phyloP scores from a whole-genome alignment of 176 grass and related monocot species.

The Rhynchospora breviuscula region DNA sequence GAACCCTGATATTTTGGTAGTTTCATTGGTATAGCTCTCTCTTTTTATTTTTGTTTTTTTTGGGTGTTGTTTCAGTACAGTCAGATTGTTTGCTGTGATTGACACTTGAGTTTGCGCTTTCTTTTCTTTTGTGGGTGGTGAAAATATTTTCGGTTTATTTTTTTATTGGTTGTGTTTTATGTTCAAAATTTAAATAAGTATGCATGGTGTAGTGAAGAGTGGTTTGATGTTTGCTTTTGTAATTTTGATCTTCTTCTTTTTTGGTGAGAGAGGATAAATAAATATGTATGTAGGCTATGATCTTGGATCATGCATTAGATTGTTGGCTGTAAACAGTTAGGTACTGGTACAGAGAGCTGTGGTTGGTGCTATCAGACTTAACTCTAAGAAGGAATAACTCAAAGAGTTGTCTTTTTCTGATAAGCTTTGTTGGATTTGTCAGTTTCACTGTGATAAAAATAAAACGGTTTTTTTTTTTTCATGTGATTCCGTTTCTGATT shows the following conservation, averaged over 20 bases:
- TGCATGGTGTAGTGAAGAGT: slow-evolving; percentile 5
- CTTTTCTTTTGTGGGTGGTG: not conserved
- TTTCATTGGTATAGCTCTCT: not conserved
- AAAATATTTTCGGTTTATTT: slow-evolving; percentile 10
- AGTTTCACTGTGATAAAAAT: not conserved
- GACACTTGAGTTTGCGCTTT: slow-evolving; percentile 14
- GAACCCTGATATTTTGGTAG: not conserved
- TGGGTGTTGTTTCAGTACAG: not conserved
- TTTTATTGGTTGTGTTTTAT: slow-evolving; percentile 26
- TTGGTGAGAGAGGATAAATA: slow-evolving; percentile 8
- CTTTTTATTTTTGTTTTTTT: not conserved
- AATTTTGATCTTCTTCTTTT: slow-evolving; percentile 24
- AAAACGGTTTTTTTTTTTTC: not conserved
- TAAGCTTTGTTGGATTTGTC: not conserved
- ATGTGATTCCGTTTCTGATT: not conserved
- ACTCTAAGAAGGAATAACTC: not conserved
- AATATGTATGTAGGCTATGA: slow-evolving; percentile 9
- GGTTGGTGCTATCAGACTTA: not conserved
- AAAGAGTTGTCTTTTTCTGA: not conserved
- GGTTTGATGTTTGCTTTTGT: not conserved
- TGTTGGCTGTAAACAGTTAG: not conserved
- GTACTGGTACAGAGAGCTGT: slow-evolving; percentile 6
- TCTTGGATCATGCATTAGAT: slow-evolving; percentile 13
- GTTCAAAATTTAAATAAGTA: slow-evolving; percentile 8
- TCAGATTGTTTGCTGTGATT: slow-evolving; percentile 6